These are phyloP conservation scores for Beta vulgaris DNA, from an alignment of 148 eudicot species.

Conservation along the genomic window DNA sequence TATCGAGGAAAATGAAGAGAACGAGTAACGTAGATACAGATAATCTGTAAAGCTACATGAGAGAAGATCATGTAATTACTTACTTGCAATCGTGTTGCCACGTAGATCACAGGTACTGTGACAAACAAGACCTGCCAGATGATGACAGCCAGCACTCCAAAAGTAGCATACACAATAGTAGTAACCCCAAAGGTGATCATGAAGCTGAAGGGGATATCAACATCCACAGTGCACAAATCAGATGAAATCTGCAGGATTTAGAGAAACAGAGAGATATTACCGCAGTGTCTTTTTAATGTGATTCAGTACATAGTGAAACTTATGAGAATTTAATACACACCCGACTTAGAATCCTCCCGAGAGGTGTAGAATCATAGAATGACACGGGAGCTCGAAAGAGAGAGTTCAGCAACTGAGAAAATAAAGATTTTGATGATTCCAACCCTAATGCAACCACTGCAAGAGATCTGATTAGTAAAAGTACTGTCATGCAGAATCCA, in stretches of 20 bases:
- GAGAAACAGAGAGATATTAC: neutral
- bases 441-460: constrained; percentile 50
- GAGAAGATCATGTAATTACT: constrained; percentile 27
- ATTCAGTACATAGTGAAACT: neutral
- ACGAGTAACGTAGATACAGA: too few relatives aligned
- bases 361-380: constrained; percentile 87
- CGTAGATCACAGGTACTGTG: constrained; percentile 60
- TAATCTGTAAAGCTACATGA: neutral
- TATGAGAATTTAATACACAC: constrained; percentile 31
- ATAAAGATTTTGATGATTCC: constrained; percentile 70
- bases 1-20: too few relatives aligned
- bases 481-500: constrained; percentile 41
- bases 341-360: constrained; percentile 87
- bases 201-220: constrained; percentile 64
- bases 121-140: constrained; percentile 86
- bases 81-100: constrained; percentile 75
- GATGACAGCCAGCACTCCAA: constrained; percentile 58
- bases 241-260: constrained; percentile 49
- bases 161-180: constrained; percentile 48
- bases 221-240: constrained; percentile 83
- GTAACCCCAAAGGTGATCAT: constrained; percentile 55
- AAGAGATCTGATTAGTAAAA: constrained; percentile 55
- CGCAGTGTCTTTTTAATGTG: neutral
- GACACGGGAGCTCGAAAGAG: constrained; percentile 92
- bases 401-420: constrained; percentile 58